Percentiles rank a stretch among this genome's conserved stretches.
Conservation (phyloP, 2,329 filamentous ascomycete genomes). For the Pestalotiopsis sp. region DNA sequence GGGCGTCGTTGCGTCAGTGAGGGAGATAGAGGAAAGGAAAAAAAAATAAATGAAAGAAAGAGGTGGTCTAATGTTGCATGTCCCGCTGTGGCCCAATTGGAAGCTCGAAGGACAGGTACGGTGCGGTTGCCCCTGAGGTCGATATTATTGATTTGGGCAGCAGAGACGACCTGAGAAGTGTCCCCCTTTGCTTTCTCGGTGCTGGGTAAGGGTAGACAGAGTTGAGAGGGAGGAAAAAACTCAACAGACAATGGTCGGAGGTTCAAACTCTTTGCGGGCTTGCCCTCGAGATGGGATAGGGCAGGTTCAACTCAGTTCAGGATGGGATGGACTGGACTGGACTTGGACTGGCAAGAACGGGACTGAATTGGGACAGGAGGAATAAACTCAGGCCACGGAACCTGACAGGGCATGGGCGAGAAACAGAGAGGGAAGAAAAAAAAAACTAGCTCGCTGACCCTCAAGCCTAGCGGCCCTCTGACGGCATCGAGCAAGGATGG, state of each 20-base stretch:
- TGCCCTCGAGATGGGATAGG: background rate
- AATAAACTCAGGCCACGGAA: conserved; percentile 7
- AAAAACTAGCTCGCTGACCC: background rate
- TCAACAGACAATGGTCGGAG: background rate
- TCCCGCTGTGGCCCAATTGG: background rate
- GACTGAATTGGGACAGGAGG: conserved; percentile 2
- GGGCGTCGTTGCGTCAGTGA: background rate
- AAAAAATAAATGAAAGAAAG: background rate
- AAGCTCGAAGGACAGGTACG: background rate
- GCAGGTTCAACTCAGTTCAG: background rate
- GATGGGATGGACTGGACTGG: background rate
- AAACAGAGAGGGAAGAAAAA: conserved; percentile 2
- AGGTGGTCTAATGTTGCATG: background rate
- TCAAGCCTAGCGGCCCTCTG: conserved; percentile 1
- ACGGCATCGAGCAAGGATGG: conserved; percentile 8
- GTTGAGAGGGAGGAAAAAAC: background rate
- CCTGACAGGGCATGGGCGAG: background rate
- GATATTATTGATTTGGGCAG: background rate
- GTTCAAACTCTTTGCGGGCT: background rate
- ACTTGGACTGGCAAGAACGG: background rate
- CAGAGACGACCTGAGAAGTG: background rate
- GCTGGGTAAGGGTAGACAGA: conserved; percentile 3
- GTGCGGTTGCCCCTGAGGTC: background rate
- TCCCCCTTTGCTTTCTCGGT: background rate
- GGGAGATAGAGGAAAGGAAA: background rate